These are phyloP conservation scores for Coffea humblotiana DNA, from an alignment of 305 asterid genomes.

Conservation along the genomic window DNA sequence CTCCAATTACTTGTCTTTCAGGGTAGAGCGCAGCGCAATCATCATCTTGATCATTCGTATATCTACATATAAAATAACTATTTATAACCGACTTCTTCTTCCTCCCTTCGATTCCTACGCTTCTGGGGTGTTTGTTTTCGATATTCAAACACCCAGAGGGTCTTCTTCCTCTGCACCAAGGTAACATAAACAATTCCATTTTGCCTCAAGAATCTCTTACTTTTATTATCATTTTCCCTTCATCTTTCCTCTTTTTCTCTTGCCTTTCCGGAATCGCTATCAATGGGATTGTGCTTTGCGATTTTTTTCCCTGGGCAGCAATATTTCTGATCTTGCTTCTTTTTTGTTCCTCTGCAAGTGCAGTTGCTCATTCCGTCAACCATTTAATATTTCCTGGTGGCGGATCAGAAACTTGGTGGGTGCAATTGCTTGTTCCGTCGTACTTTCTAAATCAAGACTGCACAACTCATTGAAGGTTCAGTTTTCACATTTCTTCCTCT, in stretches of 20 bases:
- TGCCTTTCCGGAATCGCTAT: not conserved
- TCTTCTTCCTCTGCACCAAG: conserved; percentile 23
- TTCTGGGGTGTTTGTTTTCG: conserved; percentile 9
- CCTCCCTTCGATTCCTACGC: conserved; percentile 16
- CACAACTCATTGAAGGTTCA: not conserved
- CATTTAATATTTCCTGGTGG: not conserved
- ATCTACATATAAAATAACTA: too few species aligned
- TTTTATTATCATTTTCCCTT: not conserved
- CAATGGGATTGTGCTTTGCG: not conserved
- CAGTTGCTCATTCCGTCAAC: conserved; percentile 11
- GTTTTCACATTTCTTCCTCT: not conserved
- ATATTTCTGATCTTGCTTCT: not conserved
- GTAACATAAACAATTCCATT: not conserved
- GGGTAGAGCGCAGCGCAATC: not conserved
- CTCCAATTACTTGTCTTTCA: not conserved
- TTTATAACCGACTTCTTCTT: conserved; percentile 10
- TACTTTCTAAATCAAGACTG: not conserved
- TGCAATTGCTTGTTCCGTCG: not conserved
- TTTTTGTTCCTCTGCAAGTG: not conserved
- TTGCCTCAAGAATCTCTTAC: not conserved
- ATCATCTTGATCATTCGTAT: too few species aligned
- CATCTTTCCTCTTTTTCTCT: not conserved
- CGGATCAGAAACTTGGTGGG: not conserved
- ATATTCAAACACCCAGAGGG: conserved; percentile 19
- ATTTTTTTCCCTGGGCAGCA: not conserved